A percentile compares a stretch with the other conserved stretches of the same genome.
phyloP scores from a whole-genome alignment of 257 asterid species.

The Nicotiana tabacum region DNA sequence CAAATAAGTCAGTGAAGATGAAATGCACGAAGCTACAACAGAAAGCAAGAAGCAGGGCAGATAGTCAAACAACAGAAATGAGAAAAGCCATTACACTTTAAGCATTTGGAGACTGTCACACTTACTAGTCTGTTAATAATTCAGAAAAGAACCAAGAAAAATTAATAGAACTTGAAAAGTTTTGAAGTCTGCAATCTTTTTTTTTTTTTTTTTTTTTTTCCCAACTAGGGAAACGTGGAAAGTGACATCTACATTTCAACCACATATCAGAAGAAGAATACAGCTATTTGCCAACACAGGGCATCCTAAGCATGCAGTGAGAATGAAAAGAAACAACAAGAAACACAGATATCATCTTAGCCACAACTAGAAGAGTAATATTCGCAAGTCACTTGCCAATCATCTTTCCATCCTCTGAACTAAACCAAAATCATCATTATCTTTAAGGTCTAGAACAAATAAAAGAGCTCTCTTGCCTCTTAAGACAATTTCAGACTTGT shows the following conservation, averaged over 20 bases:
- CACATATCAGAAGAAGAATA: background rate
- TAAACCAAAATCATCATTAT: background rate
- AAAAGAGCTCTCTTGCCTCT: background rate
- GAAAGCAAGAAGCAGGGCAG: background rate
- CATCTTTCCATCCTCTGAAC: background rate
- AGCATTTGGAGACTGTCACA: background rate
- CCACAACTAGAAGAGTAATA: background rate
- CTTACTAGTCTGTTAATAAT: background rate
- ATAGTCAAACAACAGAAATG: background rate
- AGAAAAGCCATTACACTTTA: background rate
- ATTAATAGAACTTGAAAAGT: background rate
- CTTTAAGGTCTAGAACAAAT: background rate
- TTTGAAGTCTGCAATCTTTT: background rate
- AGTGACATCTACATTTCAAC: background rate
- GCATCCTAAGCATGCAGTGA: background rate
- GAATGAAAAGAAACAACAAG: background rate
- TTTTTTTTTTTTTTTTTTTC: background rate
- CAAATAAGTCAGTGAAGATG: background rate
- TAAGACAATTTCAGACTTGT: background rate
- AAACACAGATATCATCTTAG: background rate
- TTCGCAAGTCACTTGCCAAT: background rate
- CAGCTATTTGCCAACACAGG: background rate
- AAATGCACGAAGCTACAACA: background rate
- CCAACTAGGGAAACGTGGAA: background rate
- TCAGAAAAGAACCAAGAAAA: background rate